phyloP scores from a whole-genome alignment of 352 stramenopile genomes.

The Aphanomyces stellatus region DNA sequence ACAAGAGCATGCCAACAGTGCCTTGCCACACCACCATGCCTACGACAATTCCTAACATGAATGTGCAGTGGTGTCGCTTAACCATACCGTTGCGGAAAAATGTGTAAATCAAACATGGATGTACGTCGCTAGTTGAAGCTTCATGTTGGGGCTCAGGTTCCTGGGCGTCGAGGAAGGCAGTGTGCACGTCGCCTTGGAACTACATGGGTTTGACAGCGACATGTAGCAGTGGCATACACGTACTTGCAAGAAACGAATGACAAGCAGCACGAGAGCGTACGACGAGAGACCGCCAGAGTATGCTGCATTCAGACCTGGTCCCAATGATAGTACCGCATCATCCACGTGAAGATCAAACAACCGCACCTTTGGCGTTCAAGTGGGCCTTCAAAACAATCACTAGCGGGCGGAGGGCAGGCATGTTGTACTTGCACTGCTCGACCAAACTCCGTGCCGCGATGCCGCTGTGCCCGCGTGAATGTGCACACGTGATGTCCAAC shows the following conservation, averaged over 20 bases:
- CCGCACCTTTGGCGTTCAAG: conserved; percentile 51
- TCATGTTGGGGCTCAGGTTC: background rate
- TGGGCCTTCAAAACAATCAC: conserved; percentile 92
- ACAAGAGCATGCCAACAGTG: conserved; percentile 55
- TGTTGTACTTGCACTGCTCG: conserved; percentile 81
- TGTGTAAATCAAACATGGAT: conserved; percentile 42
- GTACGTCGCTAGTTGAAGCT: background rate
- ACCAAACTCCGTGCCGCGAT: conserved; percentile 89
- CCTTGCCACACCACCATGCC: conserved; percentile 50
- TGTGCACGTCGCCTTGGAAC: conserved; percentile 6
- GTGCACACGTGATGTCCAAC: conserved; percentile 93
- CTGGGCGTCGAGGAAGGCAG: background rate
- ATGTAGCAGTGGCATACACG: background rate
- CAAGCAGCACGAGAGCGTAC: conserved; percentile 93
- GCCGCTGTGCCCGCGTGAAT: conserved; percentile 91
- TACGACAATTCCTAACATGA: conserved; percentile 27
- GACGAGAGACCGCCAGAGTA: conserved; percentile 95
- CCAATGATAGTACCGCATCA: no score
- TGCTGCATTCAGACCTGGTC: conserved; percentile 85
- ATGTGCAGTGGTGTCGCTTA: background rate
- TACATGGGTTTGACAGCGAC: no score
- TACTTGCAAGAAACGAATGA: conserved; percentile 90
- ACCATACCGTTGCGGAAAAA: conserved; percentile 46
- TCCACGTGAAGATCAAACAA: no score
- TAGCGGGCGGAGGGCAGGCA: conserved; percentile 90